Base-by-base conservation (phyloP, 805 yeast species). In the Metschnikowia orientalis region DNA sequence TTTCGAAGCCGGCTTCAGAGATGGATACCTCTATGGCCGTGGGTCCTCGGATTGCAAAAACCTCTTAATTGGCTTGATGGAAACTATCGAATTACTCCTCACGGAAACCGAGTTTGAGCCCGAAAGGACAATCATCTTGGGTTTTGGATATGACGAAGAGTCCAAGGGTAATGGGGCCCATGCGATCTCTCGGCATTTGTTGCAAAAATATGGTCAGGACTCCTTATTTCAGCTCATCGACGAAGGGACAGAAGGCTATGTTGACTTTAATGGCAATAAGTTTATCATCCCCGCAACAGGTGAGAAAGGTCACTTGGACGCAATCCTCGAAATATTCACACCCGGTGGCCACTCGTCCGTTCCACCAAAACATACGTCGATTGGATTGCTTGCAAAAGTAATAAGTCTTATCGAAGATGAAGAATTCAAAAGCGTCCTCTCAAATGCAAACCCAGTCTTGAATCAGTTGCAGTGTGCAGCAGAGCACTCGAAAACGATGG, bases 1-100 rank as follows among this genome's bases (percentile, higher is more conserved):
- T 3, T 81, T 76, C 37, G 59, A 42, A 3, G 71, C 61, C 1
- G 62, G 70, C 46, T 83, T 63, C 50, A 94, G 86, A 47, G 88
- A 86, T 2, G 48, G 50, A 20, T 45, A 32, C 30, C 27, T 61
- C 11, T 61, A 50, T 36, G 69, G 69, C 7, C 51, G 69, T 32
- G 69, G 69, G 2, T 54, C 42, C 4, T 37, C 48, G 18, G 69
- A 62, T 40, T 61, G 67, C 37, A 72, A 72, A 41, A 60, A 65
- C 43, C 52, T 67, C 18, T 50, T 72, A 32, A 52, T 68, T 26
- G 75, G 68, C 45, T 41, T 70, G 9, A 45, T 65, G 33, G 69
- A 67, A 30, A 41, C 63, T 2, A 38, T 59, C n/a, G 69, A 63
- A 32, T 41, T 59, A 8, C 44, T 63, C 10, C 48, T 62, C 29